Percentiles rank a stretch among this genome's conserved stretches.
phyloP scores from a whole-genome alignment of 768 basidiomycete genomes.

The Lactifluus rugatus region DNA sequence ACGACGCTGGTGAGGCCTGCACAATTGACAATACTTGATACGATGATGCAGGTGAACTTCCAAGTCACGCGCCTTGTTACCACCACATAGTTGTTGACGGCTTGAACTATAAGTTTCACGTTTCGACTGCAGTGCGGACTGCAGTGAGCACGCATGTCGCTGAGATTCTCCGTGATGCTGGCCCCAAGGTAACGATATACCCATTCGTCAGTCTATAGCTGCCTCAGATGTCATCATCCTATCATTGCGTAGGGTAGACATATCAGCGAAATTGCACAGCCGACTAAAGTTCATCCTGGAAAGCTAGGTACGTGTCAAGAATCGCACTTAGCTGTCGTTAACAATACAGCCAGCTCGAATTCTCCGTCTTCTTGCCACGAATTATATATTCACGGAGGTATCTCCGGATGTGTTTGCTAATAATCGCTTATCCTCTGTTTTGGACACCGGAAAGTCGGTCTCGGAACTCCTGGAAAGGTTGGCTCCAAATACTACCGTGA shows the following conservation, averaged over 20 bases:
- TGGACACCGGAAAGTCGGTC: constrained; percentile 23
- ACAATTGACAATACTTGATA: neutral
- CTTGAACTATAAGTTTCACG: constrained; percentile 1
- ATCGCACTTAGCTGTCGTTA: no score
- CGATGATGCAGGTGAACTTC: neutral
- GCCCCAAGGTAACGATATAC: neutral
- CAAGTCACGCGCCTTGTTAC: no score
- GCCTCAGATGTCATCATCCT: neutral
- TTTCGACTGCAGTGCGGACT: neutral
- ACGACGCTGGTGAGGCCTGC: neutral
- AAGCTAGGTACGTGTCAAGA: constrained; percentile 27
- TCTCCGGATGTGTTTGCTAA: constrained; percentile 24
- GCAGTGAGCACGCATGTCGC: constrained; percentile 1
- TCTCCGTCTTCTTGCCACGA: constrained; percentile 24
- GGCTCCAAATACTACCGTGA: neutral
- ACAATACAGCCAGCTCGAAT: constrained; percentile 18
- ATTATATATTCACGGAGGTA: constrained; percentile 26
- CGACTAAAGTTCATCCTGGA: constrained; percentile 24
- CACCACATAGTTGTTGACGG: neutral
- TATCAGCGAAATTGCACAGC: constrained; percentile 30
- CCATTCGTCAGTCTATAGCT: neutral
- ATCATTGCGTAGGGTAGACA: constrained; percentile 28
- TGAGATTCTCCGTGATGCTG: constrained; percentile 17
- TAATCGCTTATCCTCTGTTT: constrained; percentile 22
- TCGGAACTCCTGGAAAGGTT: constrained; percentile 16